Evolutionary conservation across 176 grass and related monocot species (phyloP).

Genomic region (Guadua angustifolia): DNA sequence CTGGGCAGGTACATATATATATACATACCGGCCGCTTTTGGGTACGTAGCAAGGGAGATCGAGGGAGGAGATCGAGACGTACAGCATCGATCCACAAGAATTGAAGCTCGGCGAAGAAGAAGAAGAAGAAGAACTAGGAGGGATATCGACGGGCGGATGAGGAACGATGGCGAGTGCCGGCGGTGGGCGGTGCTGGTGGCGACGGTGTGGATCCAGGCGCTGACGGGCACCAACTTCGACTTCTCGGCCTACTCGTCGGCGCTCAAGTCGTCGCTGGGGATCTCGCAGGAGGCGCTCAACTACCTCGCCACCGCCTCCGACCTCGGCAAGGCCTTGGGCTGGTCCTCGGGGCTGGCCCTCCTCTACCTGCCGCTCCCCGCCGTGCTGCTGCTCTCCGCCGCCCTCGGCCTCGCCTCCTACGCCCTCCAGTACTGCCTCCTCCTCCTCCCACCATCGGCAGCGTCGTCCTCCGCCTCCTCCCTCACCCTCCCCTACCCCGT

Average conservation of each 20-base stretch:
- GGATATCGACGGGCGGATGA: constrained; percentile 23
- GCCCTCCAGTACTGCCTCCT: constrained; percentile 68
- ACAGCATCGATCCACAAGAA: no score
- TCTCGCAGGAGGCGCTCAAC: constrained; percentile 85
- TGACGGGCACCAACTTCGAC: constrained; percentile 97
- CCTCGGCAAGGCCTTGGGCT: constrained; percentile 81
- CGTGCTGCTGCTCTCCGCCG: constrained; percentile 68
- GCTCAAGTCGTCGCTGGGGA: constrained; percentile 59
- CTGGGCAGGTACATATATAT: no score
- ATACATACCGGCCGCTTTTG: no score
- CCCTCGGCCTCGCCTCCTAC: constrained; percentile 67
- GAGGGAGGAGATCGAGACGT: no score
- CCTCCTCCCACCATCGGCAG: constrained; percentile 11
- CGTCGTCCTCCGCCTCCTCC: constrained; percentile 2
- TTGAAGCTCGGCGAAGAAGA: background rate
- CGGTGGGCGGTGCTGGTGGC: constrained; percentile 78
- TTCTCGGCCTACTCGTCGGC: constrained; percentile 94
- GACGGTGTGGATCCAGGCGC: constrained; percentile 86
- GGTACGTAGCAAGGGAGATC: no score
- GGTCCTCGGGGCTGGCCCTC: constrained; percentile 83
- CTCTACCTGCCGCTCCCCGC: constrained; percentile 67
- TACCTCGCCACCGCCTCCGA: constrained; percentile 90
- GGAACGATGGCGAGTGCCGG: constrained; percentile 5
- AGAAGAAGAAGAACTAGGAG: background rate
- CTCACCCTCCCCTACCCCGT: constrained; percentile 60